These are phyloP conservation scores for Hypoxylon lenormandii DNA, from an alignment of 495 filamentous ascomycete species.

Conservation along the genomic window DNA sequence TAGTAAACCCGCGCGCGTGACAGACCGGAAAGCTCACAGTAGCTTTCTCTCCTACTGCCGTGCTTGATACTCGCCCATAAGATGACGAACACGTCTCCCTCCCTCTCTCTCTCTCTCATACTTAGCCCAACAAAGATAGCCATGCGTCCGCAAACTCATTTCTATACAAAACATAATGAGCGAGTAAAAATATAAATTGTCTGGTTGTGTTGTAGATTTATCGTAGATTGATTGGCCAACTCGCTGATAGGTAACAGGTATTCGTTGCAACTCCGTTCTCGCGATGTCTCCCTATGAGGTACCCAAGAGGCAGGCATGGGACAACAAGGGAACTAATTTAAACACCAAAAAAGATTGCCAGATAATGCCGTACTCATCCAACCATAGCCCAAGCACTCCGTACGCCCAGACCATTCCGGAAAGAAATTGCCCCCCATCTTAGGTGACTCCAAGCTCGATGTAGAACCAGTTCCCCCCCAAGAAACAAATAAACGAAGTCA, in stretches of 20 bases:
- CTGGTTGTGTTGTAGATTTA: not conserved
- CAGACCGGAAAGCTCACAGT: constrained; percentile 15
- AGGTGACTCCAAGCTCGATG: constrained; percentile 45
- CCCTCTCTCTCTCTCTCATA: not conserved
- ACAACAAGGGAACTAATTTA: constrained; percentile 31
- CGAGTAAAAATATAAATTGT: not conserved
- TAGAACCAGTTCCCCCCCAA: constrained; percentile 35
- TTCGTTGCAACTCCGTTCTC: constrained; percentile 17
- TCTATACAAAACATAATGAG: not conserved
- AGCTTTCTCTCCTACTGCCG: not conserved
- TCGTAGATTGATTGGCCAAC: constrained; percentile 1
- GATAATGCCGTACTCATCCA: constrained; percentile 34
- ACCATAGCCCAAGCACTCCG: constrained; percentile 37
- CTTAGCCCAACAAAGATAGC: not conserved
- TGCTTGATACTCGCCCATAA: constrained; percentile 11
- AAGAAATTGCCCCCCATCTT: constrained; percentile 38
- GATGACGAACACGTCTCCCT: constrained; percentile 8
- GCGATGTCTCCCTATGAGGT: constrained; percentile 17
- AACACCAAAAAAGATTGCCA: constrained; percentile 23
- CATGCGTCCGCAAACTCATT: not conserved
- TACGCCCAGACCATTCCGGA: constrained; percentile 30
- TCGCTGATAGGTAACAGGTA: not conserved
- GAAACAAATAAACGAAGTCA: constrained; percentile 14
- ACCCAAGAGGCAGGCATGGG: constrained; percentile 14
- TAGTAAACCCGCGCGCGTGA: constrained; percentile 14